phyloP scores from a whole-genome alignment of 495 filamentous ascomycete species.

The Xylaria scruposa region DNA sequence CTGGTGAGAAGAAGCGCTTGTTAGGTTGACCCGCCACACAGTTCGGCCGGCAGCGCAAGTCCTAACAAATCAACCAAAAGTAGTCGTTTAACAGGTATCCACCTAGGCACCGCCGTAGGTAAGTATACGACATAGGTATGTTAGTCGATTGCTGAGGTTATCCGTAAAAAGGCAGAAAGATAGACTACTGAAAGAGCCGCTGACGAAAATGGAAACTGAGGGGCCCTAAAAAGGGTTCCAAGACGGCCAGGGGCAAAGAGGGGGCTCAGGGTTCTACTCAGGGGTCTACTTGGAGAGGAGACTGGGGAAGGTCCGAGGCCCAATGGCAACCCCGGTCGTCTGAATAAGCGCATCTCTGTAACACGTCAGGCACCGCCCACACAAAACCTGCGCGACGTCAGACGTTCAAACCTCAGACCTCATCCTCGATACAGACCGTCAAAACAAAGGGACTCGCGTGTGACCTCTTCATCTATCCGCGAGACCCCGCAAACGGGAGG shows the following conservation, averaged over 20 bases:
- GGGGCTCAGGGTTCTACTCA: constrained; percentile 3
- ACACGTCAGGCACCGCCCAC: constrained; percentile 40
- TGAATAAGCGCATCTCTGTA: constrained; percentile 40
- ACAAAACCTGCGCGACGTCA: constrained; percentile 41
- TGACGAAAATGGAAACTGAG: constrained; percentile 13
- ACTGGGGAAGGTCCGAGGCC: constrained; percentile 14
- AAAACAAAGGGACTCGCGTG: constrained; percentile 15
- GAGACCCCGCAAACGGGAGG: not conserved
- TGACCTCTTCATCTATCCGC: constrained; percentile 20
- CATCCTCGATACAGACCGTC: constrained; percentile 26
- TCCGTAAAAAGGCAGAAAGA: not conserved
- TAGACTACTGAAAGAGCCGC: not conserved
- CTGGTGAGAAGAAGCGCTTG: not conserved
- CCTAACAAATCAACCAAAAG: not conserved
- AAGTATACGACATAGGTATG: not conserved
- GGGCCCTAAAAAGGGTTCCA: constrained; percentile 17
- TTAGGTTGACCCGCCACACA: too few relatives aligned
- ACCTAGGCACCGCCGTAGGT: too few relatives aligned
- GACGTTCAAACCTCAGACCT: constrained; percentile 33
- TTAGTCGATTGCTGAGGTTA: not conserved
- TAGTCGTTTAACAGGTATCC: not conserved
- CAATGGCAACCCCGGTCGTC: constrained; percentile 33
- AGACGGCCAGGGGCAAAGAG: constrained; percentile 7
- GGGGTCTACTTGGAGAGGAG: not conserved
- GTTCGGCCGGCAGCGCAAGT: not conserved